Evolutionary conservation across 768 basidiomycete genomes (phyloP), one percentile per base, ranked within the genome.

Genomic region (Termitomyces sp.): DNA sequence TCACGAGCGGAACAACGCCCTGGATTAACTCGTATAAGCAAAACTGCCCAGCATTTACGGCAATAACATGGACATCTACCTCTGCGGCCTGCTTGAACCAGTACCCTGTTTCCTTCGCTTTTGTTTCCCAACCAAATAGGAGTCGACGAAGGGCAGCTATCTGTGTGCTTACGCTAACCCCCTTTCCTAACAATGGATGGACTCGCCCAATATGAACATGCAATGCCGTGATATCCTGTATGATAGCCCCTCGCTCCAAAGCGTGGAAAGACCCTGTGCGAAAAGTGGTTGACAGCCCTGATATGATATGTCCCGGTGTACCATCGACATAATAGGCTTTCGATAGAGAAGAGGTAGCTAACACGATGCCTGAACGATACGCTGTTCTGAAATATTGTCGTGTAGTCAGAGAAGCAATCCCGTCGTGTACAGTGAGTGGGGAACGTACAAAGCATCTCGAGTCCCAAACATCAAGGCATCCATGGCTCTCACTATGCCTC

Each of bases 381-480:
- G 88, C 88, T 29, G 81, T 73, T 48, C 87, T 90, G 36, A 53
- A 4, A 44, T 13, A 33, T 20, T 37, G 9, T n/a, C n/a, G 20
- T 37, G 9, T n/a, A 16, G 20, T 41, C 10, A 52, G 42, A 31
- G 41, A 31, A 16, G 16, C 15, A 24, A 31, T 26, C 9, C 10
- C 1, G 51, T 36, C 46, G 39, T 36, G 49, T 61, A 36, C 9
- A n/a, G 31, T n/a, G 3, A n/a, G 4, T 28, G 10, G 15, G 22
- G 10, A 26, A 74, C 88, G 72, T 67, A 90, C 90, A 91, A 68
- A 34, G 87, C 84, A 69, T 90, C 81, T 60, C 88, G 79, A 2
- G 87, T 88, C 5, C 79, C 79, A 64, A 92, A 92, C 64, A 82
- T 76, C 26, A 90, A 74, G 1, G 85, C 87, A 67, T 93, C 91